Base-by-base conservation (phyloP, 768 basidiomycete genomes). In the Nidula microcarpa region DNA sequence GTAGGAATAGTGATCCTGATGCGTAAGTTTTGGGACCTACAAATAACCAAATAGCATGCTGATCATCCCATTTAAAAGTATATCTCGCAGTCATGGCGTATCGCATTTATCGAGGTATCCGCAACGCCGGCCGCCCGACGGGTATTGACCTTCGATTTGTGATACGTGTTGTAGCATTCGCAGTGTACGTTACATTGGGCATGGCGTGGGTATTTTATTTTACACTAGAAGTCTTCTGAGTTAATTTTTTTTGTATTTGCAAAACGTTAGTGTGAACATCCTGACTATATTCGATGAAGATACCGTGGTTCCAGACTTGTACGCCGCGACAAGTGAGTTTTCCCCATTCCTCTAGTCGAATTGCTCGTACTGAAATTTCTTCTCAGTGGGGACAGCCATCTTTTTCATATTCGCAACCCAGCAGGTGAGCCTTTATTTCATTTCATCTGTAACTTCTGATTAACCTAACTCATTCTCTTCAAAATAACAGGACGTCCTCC, bases 371-470 rank as follows among this genome's bases (percentile, higher is more conserved):
- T 41, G 10, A 14, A 16, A 16, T 23, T 36, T 46, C 23, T 11
- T 43, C 18, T 30, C 36, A 74, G 70, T 67, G 45, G 73, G 73
- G 11, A 61, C 68, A 7, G 67, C 62, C n/a, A 55, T 73, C 3
- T 67, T 74, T 51, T 57, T 74, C 7, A 62, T 72, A 4, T 74
- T 73, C 53, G 72, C 69, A 4, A 68, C 70, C 18, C 73, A 74
- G 62, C 53, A 61, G 4, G 70, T 70, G 50, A 32, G 66, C 56
- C 11, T 49, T 33, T 10, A 35, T 36, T 41, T 13, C 16, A 6
- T 39, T 16, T 47, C 23, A 30, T 30, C 23, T 2, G 23, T n/a
- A 37, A 18, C 32, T 2, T 34, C 51, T 36, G 44, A 30, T 14
- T 41, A 41, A 17, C 39, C 16, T 11, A 41, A 4, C 16, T 41